Evolutionary conservation across 2,329 filamentous ascomycete species (phyloP), one percentile per base, ranked within the genome.

Genomic region (Stagonosporopsis cucurbitacearum): DNA sequence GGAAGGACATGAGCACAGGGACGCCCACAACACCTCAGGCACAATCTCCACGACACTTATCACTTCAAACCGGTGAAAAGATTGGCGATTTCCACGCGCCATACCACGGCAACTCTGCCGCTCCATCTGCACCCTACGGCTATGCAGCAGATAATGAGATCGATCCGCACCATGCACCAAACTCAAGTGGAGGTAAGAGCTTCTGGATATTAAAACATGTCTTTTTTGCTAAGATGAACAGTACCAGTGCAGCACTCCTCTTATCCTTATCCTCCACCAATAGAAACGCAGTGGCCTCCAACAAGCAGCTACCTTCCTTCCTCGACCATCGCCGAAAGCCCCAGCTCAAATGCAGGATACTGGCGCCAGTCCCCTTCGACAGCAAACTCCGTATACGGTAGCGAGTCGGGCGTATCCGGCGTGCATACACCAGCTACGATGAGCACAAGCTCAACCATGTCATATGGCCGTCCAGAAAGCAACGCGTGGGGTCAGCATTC

Each of bases 1-100:
- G 77, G 9, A 81, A 81, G 50, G 82, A 83, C 39, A 70, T 73
- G 3, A 73, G 69, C 22, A 75, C 77, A 4, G 74, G 66, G 22
- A 72, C 73, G 17, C 71, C 78, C 9, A 78, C 80, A 25, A 77
- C 77, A 12, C 81, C 82, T 11, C 77, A 77, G 9, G 76, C 81
- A 7, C 82, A 82, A 3, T 82, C 82, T 11, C 82, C 82, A 20
- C 71, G 64, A 23, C 64, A 73, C 26, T 64, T 68, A 11, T 54
- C 63, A 20, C 61, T 68, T 2, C 50, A 59, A 2, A 50, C 59
- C 7, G 67, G 67, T 4, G 73, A 75, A 28, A 68, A 67, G 17
- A 49, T 70, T 15, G 69, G 71, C 5, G 73, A 75, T 13, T 75
- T 73, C 41, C 66, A 66, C 19, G 57, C 65, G 28, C 69, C 64